Base-by-base conservation (phyloP, 129 eudicot genomes). In the Gnaphalium uliginosum region DNA sequence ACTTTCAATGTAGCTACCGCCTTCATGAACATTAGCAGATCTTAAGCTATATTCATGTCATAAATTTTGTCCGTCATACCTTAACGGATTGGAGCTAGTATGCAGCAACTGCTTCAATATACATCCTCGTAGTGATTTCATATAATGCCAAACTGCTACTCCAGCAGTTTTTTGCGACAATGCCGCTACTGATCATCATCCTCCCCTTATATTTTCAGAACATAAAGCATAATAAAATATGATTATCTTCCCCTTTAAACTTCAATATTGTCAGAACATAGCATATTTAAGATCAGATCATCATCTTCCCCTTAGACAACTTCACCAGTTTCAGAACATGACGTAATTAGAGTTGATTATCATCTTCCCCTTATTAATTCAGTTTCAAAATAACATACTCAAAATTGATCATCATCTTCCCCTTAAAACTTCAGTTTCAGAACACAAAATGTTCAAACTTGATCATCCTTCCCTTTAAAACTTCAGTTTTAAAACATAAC, bases 31-130 rank as follows among this genome's bases (percentile, higher is more conserved):
- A 61, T 74, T 61, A 75, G 48, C 79, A 75, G 50, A 75, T 63
- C 72, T 46, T 65, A 63, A 75, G 54, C 63, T 64, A 64, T 29
- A 64, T 64, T 14, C 64, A 22, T 75, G 32, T 48, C 59, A 41
- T 39, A 24, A 62, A 41, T 13, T 27, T 62, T 61, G 61, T 11
- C 56, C 53, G 26, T 19, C 72, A 75, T 65, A 61, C 51, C 64
- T 62, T 69, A 30, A 21, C 10, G 33, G 76, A 21, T 72, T n/a
- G 15, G 66, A 26, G 53, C 51, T 54, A 46, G 66, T 27, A 51
- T 70, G 23, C 27, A 33, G 51, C 75, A 60, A 43, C 76, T 14
- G 61, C 75, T 78, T 59, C 77, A 73, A 66, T 22, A 71, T 70
- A 54, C 48, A 57, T 57, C 68, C 9, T 63, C 68, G 6, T 68